phyloP scores from a whole-genome alignment of 2,329 filamentous ascomycete genomes.

The Cladobotryum protrusum region DNA sequence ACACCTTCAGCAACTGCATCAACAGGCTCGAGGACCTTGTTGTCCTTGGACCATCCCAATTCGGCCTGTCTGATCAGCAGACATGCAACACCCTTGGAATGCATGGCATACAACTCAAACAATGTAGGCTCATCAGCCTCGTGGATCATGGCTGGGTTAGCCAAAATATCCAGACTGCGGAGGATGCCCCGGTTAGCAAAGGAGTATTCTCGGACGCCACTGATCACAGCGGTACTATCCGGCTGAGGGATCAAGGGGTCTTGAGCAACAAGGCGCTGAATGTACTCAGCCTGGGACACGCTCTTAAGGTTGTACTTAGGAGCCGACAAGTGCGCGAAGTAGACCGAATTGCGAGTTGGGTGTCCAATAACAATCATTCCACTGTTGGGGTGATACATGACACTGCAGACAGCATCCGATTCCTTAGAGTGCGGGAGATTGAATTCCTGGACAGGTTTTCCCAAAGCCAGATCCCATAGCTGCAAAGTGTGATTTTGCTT shows the following conservation, averaged over 20 bases:
- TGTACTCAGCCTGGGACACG: constrained; percentile 82
- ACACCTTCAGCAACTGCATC: constrained; percentile 69
- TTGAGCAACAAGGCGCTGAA: constrained; percentile 68
- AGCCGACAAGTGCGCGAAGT: constrained; percentile 91
- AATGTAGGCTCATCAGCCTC: constrained; percentile 65
- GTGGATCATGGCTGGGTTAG: constrained; percentile 58
- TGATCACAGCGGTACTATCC: constrained; percentile 95
- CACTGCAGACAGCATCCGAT: constrained; percentile 95
- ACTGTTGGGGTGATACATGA: constrained; percentile 85
- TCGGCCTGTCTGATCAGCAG: constrained; percentile 81
- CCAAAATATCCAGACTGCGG: constrained; percentile 83
- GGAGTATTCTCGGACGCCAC: constrained; percentile 91
- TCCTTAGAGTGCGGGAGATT: constrained; percentile 95
- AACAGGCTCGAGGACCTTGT: constrained; percentile 74
- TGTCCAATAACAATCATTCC: constrained; percentile 94
- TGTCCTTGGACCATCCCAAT: constrained; percentile 85
- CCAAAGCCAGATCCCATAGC: constrained; percentile 93
- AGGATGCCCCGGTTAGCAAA: constrained; percentile 81
- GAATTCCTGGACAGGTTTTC: constrained; percentile 94
- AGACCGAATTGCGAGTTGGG: constrained; percentile 93
- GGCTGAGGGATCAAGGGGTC: constrained; percentile 71
- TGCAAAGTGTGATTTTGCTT: constrained; percentile 99
- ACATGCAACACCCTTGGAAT: constrained; percentile 93
- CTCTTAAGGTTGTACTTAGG: constrained; percentile 81
- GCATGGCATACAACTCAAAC: constrained; percentile 96